Percentiles rank a stretch among this genome's conserved stretches.
phyloP scores from a whole-genome alignment of 164 flowering plant species.

The Kalanchoe fedtschenkoi region DNA sequence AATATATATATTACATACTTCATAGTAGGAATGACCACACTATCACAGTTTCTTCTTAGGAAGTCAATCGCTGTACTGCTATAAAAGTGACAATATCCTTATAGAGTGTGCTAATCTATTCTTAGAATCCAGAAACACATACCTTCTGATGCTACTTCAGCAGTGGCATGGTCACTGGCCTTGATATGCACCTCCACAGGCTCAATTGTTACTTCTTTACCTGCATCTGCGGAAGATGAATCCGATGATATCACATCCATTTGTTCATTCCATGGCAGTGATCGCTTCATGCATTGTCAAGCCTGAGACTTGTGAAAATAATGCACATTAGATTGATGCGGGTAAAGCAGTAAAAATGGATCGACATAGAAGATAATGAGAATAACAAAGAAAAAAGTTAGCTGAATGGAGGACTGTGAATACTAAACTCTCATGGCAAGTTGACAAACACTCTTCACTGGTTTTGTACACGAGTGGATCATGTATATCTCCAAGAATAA shows the following conservation, averaged over 20 bases:
- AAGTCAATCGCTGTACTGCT: neutral
- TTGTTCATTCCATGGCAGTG: conserved; percentile 17
- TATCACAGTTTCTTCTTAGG: neutral
- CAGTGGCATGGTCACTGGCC: conserved; percentile 6
- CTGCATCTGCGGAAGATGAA: conserved; percentile 25
- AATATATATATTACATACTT: neutral
- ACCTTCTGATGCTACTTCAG: conserved; percentile 30
- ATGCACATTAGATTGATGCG: too few relatives aligned
- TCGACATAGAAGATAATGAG: too few relatives aligned
- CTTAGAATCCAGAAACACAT: neutral
- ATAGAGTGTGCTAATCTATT: neutral
- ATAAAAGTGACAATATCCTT: neutral
- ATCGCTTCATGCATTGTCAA: conserved; percentile 18
- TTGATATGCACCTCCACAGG: neutral
- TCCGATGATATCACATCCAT: conserved; percentile 26
- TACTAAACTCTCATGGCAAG: too few relatives aligned
- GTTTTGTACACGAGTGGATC: too few relatives aligned
- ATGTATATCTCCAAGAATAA: too few relatives aligned
- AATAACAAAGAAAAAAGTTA: too few relatives aligned
- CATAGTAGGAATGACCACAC: neutral
- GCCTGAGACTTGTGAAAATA: neutral
- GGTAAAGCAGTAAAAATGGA: too few relatives aligned
- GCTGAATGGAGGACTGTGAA: too few relatives aligned
- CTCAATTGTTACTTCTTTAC: conserved; percentile 9
- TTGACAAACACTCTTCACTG: too few relatives aligned